Evolutionary conservation across 176 grass and related monocot species (phyloP).

Genomic region (Rhipidocladum racemiflorum): DNA sequence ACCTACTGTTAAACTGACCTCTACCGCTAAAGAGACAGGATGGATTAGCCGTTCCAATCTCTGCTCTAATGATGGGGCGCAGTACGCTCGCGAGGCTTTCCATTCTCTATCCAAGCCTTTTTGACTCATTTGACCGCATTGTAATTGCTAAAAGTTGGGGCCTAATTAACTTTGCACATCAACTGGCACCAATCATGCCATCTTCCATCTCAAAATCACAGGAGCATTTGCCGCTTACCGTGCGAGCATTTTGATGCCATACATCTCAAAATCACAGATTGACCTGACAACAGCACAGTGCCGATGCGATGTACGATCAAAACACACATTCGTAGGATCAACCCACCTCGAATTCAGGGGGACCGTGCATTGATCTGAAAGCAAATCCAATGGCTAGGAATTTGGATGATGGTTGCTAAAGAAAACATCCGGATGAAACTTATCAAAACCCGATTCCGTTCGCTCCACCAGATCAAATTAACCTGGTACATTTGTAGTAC

Average conservation of each 20-base stretch:
- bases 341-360: no score
- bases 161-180: not conserved
- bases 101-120: not conserved
- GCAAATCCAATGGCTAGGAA: no score
- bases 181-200: not conserved
- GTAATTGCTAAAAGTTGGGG: not conserved
- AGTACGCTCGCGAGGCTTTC: not conserved
- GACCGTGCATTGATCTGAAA: no score
- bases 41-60: not conserved
- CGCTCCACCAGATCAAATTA: no score
- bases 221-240: not conserved
- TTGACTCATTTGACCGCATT: slow-evolving; percentile 9
- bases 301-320: no score
- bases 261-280: not conserved
- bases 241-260: not conserved
- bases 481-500: not conserved
- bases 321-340: no score
- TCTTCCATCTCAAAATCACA: not conserved
- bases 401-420: no score
- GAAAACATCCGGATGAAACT: no score
- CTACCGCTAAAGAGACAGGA: no score
- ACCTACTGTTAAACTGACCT: no score
- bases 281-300: not conserved
- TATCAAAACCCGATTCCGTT: no score
- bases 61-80: not conserved